Percentiles rank a stretch among this genome's conserved stretches.
These are phyloP conservation scores for Hansenula sp. DNA, from an alignment of 1,139 yeast genomes.

Conservation along the genomic window DNA sequence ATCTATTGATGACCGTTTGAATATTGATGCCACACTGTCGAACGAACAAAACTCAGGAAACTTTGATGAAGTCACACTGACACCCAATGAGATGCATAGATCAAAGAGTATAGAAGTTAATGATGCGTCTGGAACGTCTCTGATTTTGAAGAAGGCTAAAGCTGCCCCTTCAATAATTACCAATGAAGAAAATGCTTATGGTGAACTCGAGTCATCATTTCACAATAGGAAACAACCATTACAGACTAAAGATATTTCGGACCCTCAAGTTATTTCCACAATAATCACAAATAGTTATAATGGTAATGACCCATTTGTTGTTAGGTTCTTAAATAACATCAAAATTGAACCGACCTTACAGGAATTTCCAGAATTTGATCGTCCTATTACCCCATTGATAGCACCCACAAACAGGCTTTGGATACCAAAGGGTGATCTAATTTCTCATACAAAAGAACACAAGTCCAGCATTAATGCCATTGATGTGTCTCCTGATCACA, in stretches of 20 bases:
- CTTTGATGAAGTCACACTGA: conserved; percentile 10
- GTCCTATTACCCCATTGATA: conserved; percentile 12
- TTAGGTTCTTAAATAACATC: conserved; percentile 50
- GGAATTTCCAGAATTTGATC: conserved; percentile 72
- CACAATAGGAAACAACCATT: conserved; percentile 12
- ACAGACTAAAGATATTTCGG: conserved; percentile 10
- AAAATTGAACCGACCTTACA: conserved; percentile 53
- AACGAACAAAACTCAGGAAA: conserved; percentile 2
- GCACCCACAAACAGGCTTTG: conserved; percentile 12
- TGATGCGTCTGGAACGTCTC: conserved; percentile 25
- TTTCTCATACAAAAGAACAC: conserved; percentile 60
- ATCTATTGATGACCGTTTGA: conserved; percentile 18
- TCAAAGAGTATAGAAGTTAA: not conserved
- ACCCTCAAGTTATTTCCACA: conserved; percentile 13
- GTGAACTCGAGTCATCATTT: conserved; percentile 43
- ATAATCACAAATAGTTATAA: conserved; percentile 49
- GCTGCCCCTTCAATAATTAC: conserved; percentile 48
- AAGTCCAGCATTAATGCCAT: conserved; percentile 49
- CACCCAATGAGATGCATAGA: conserved; percentile 1
- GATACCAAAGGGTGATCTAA: conserved; percentile 46
- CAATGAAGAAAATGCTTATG: conserved; percentile 51
- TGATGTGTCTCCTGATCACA: conserved; percentile 56
- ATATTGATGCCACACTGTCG: conserved; percentile 3
- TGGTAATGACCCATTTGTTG: conserved; percentile 64
- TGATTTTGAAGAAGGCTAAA: conserved; percentile 28